phyloP scores from a whole-genome alignment of 176 grass and related monocot genomes.

The Avena eriantha region DNA sequence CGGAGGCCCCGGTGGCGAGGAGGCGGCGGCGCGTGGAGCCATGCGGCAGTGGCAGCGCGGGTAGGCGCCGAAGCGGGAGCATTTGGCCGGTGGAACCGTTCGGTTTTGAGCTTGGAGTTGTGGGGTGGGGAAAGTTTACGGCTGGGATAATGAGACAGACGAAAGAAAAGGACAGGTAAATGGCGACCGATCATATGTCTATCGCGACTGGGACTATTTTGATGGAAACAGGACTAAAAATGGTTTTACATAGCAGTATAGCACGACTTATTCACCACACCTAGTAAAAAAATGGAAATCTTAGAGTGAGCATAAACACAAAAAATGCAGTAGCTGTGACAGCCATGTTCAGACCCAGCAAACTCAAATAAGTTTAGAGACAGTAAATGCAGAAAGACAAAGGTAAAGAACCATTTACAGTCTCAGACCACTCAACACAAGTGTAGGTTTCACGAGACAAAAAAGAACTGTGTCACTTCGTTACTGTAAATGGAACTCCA shows the following conservation, averaged over 20 bases:
- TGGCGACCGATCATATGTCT: background rate
- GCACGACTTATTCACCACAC: background rate
- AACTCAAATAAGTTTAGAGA: too few relatives aligned
- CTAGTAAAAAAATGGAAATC: background rate
- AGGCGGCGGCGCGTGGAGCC: conserved; percentile 23
- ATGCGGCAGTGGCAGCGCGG: conserved; percentile 9
- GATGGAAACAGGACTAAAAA: background rate
- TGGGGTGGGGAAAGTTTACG: conserved; percentile 2
- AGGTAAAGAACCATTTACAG: background rate
- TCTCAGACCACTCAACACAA: background rate
- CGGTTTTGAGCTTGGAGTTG: background rate
- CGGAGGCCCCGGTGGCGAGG: conserved; percentile 24
- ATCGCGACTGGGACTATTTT: too few relatives aligned
- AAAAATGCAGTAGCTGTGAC: background rate
- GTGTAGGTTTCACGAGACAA: too few relatives aligned
- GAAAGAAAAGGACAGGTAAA: background rate
- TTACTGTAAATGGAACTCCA: background rate
- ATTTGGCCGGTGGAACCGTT: conserved; percentile 37
- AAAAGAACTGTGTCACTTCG: background rate
- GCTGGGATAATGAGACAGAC: conserved; percentile 5
- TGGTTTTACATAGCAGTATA: background rate
- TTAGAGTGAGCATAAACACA: background rate
- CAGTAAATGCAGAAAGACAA: background rate
- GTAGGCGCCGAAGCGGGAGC: conserved; percentile 35
- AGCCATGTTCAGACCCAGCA: too few relatives aligned